A percentile compares a stretch with the other conserved stretches of the same genome.
Conservation (phyloP, 352 stramenopile genomes). For the Phytophthora megakarya region DNA sequence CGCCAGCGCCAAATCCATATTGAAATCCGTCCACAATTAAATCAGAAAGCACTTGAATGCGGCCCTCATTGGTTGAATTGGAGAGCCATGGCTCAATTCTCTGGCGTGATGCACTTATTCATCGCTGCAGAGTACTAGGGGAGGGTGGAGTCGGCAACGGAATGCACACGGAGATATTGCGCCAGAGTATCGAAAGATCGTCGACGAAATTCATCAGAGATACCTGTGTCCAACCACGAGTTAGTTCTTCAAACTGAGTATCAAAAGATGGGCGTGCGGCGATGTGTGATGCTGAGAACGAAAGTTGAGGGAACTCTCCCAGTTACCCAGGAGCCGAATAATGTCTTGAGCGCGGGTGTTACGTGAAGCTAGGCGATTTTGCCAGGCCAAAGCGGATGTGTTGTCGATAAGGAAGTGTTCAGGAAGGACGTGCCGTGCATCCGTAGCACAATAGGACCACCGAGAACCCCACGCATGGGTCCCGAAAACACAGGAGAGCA, state of each 20-base stretch:
- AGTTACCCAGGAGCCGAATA: background rate
- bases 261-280: background rate
- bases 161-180: background rate
- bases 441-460: too few relatives aligned
- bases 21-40: too few relatives aligned
- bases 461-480: too few relatives aligned
- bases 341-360: background rate
- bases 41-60: background rate
- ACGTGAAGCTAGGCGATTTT: background rate
- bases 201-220: background rate
- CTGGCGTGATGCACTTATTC: background rate
- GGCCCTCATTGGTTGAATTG: background rate
- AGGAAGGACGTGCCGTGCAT: too few relatives aligned
- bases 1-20: too few relatives aligned
- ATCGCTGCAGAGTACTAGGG: background rate
- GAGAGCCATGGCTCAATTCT: background rate
- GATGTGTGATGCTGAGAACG: background rate
- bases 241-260: background rate
- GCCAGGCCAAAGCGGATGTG: background rate
- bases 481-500: too few relatives aligned
- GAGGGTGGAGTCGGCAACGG: background rate
- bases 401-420: conserved; percentile 36
- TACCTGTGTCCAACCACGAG: background rate
- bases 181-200: background rate
- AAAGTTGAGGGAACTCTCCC: background rate